These are phyloP conservation scores for Linanthus parryae DNA, from an alignment of 148 eudicot genomes.

Conservation along the genomic window DNA sequence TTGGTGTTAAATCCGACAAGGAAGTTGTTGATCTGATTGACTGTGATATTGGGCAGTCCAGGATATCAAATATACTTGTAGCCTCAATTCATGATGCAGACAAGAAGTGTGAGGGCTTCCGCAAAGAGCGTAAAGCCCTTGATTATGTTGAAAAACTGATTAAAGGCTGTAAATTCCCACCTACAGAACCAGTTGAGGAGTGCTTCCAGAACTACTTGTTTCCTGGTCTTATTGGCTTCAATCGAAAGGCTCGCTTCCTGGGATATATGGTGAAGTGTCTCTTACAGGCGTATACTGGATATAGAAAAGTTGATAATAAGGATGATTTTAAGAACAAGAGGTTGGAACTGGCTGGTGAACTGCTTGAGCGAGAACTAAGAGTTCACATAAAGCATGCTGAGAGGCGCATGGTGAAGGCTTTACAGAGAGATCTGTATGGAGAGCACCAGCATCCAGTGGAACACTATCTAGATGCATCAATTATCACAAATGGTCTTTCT, in stretches of 20 bases:
- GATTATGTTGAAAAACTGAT: conserved; percentile 31
- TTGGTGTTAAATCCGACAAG: conserved; percentile 68
- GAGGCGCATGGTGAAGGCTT: conserved; percentile 82
- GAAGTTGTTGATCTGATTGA: conserved; percentile 76
- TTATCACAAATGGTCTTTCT: conserved; percentile 81
- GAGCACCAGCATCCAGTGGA: conserved; percentile 52
- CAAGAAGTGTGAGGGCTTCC: conserved; percentile 52
- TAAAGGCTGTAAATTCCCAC: conserved; percentile 58
- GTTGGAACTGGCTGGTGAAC: conserved; percentile 74
- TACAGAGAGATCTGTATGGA: conserved; percentile 87
- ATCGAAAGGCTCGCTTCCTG: conserved; percentile 76
- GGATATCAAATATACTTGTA: conserved; percentile 57
- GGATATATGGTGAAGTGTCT: conserved; percentile 89
- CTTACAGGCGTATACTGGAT: conserved; percentile 56
- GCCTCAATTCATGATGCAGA: conserved; percentile 90
- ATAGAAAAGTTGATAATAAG: conserved; percentile 72
- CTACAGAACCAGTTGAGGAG: conserved; percentile 52
- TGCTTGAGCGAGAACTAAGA: conserved; percentile 73
- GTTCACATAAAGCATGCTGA: conserved; percentile 84
- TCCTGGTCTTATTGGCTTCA: conserved; percentile 44
- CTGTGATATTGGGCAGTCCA: conserved; percentile 41
- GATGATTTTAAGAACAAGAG: conserved; percentile 95
- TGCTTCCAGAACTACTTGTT: conserved; percentile 43
- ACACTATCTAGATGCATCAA: conserved; percentile 79
- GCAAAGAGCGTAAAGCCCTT: conserved; percentile 37